Evolutionary conservation across 2,329 filamentous ascomycete species (phyloP), one percentile per base, ranked within the genome.

Genomic region (Rutstroemia sp.): DNA sequence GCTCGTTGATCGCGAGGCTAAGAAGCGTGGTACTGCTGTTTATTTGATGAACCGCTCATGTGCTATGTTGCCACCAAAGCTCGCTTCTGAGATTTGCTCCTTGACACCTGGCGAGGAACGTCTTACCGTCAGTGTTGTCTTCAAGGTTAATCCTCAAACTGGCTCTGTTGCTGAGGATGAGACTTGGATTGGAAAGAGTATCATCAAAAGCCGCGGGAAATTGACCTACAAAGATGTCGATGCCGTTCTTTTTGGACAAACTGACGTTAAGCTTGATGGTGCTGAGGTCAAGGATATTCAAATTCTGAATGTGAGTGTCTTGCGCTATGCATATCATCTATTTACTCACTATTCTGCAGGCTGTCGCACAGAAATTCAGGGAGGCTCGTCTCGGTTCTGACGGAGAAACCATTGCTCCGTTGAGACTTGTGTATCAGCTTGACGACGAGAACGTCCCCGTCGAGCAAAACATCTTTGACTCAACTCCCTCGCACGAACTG

Each of bases 391-490:
- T 96, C 58, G 89, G 88, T 56, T 86, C 91, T 52, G 87, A 88
- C 38, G 84, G 84, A 45, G 83, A 88, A 61, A 84, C 88, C 12
- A 88, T 96, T 65, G 88, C 92, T 37, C 86, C 92, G 42, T 82
- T 99, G 52, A 88, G 94, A 57, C 80, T 99, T 48, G 78, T 97
- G 60, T 91, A 96, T 73, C 92, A 96, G 73, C 80, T 97, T 42
- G 94, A 99, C 65, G 94, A 99, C 65, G 94, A 99, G 78, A 97
- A 97, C 71, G 90, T 96, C 53, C 94, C 92, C 2, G 92, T 97
- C 42, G 91, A 96, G 75, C 84, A 90, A 70, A 99, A 97, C 75
- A 88, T 99, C 62, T 99, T 97, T 68, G 87, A 96, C 71, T 92
- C 89, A 30, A 90, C 89, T 12, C 79, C 86, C 9, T 89, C 92